Percentiles rank a stretch among this genome's conserved stretches.
These are phyloP conservation scores for Zasmidium citrigriseum DNA, from an alignment of 2,329 filamentous ascomycete species.

Conservation along the genomic window DNA sequence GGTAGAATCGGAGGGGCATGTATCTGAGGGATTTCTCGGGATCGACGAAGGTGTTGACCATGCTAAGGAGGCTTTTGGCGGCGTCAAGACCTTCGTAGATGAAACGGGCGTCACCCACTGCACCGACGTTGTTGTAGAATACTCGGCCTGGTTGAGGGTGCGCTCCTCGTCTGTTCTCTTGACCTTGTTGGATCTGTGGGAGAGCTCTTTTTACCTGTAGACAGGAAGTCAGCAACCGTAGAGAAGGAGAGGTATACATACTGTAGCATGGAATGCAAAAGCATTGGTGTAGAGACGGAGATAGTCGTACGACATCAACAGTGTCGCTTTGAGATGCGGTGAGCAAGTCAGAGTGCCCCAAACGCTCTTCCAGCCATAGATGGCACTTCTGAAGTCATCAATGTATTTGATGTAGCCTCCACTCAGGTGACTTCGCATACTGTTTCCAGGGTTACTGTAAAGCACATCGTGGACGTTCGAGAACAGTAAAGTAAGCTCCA, in stretches of 20 bases:
- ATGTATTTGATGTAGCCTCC: constrained; percentile 75
- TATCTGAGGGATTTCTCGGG: constrained; percentile 49
- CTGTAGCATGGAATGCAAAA: constrained; percentile 73
- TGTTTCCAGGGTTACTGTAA: constrained; percentile 70
- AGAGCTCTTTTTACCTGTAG: constrained; percentile 50
- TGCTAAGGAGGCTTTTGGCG: constrained; percentile 52
- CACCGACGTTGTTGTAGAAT: constrained; percentile 53
- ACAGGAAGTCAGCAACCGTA: no score
- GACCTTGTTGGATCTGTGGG: constrained; percentile 32
- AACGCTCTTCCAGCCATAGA: constrained; percentile 69
- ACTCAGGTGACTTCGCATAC: constrained; percentile 68
- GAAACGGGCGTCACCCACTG: constrained; percentile 51
- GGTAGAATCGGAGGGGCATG: constrained; percentile 52
- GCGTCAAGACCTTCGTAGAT: constrained; percentile 54
- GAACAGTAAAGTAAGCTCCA: constrained; percentile 72
- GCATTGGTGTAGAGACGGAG: constrained; percentile 73
- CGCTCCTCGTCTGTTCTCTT: constrained; percentile 20
- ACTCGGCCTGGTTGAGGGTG: constrained; percentile 31
- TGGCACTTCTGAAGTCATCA: constrained; percentile 69
- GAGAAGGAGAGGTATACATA: no score
- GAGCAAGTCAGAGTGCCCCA: constrained; percentile 70
- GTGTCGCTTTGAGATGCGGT: constrained; percentile 64
- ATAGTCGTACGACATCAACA: constrained; percentile 72
- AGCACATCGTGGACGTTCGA: constrained; percentile 73
- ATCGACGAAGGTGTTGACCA: constrained; percentile 52